Conservation (phyloP, 768 basidiomycete genomes). For the Podaxis carcinomalis region DNA sequence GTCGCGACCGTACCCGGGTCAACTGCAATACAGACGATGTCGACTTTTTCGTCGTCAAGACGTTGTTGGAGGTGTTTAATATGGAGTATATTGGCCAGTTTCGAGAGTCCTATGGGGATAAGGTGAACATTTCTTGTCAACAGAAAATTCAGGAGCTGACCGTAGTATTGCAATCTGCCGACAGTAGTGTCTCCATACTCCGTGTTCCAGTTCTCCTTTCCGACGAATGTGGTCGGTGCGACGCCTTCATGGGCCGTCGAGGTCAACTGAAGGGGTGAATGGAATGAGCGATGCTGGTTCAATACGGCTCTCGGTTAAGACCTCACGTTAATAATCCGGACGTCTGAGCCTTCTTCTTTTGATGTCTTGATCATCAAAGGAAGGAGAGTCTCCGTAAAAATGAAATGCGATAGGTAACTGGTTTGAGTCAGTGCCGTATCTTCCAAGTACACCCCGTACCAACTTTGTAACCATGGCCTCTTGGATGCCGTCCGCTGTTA, state of each 20-base stretch:
- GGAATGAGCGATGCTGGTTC: background rate
- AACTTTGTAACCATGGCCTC: conserved; percentile 10
- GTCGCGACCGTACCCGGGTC: conserved; percentile 40
- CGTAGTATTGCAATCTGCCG: conserved; percentile 24
- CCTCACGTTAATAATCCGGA: conserved; percentile 55
- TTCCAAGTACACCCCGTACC: background rate
- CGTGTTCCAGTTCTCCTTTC: conserved; percentile 30
- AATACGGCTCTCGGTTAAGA: conserved; percentile 1
- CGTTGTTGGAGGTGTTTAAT: conserved; percentile 45
- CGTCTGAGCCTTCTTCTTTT: conserved; percentile 43
- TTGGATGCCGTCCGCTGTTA: conserved; percentile 15
- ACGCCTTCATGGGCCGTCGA: conserved; percentile 24
- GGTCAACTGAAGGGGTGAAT: conserved; percentile 22
- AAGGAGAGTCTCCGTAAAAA: conserved; percentile 50
- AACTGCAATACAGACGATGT: conserved; percentile 34
- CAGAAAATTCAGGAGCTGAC: conserved; percentile 17
- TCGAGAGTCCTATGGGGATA: conserved; percentile 16
- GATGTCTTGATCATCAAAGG: conserved; percentile 51
- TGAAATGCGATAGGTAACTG: conserved; percentile 52
- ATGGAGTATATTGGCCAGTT: conserved; percentile 48
- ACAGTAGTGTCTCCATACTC: conserved; percentile 22
- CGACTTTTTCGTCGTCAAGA: conserved; percentile 30
- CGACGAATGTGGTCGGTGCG: conserved; percentile 22
- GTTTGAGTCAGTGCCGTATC: background rate
- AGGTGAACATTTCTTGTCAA: background rate